phyloP scores from a whole-genome alignment of 768 basidiomycete species.

The Thelephora ganbajun region DNA sequence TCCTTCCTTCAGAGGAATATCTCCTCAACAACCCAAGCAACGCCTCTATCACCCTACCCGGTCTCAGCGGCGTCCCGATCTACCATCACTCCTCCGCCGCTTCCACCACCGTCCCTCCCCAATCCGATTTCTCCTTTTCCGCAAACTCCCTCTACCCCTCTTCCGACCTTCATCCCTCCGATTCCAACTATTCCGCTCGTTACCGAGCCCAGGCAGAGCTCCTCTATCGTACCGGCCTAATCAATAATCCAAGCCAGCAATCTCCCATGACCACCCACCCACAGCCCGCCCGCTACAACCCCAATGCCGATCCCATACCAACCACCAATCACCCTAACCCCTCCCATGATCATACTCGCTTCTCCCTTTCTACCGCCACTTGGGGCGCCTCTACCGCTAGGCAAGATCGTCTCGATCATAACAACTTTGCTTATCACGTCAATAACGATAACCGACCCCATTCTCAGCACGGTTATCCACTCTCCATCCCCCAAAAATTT shows the following conservation, averaged over 20 bases:
- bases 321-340: slow-evolving; percentile 3
- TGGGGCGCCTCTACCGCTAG: not conserved
- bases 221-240: slow-evolving; percentile 21
- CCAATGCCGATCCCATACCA: too few species aligned
- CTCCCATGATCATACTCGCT: slow-evolving; percentile 4
- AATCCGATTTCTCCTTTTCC: slow-evolving; percentile 4
- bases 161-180: slow-evolving; percentile 3
- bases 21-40: slow-evolving; percentile 17
- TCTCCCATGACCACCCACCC: slow-evolving; percentile 4
- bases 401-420: not conserved
- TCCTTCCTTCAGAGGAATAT: slow-evolving; percentile 27
- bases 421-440: not conserved
- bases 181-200: slow-evolving; percentile 29
- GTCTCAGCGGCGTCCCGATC: slow-evolving; percentile 1
- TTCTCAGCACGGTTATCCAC: not conserved
- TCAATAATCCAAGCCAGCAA: slow-evolving; percentile 5
- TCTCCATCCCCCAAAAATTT: slow-evolving; percentile 1
- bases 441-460: not conserved
- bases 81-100: slow-evolving; percentile 3
- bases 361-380: slow-evolving; percentile 2
- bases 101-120: not conserved
- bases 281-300: too few species aligned
- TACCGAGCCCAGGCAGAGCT: slow-evolving; percentile 34
- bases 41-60: not conserved
- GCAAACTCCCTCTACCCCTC: slow-evolving; percentile 5